These are phyloP conservation scores for Platanthera zijinensis DNA, from an alignment of 106 monocot species.

Conservation along the genomic window DNA sequence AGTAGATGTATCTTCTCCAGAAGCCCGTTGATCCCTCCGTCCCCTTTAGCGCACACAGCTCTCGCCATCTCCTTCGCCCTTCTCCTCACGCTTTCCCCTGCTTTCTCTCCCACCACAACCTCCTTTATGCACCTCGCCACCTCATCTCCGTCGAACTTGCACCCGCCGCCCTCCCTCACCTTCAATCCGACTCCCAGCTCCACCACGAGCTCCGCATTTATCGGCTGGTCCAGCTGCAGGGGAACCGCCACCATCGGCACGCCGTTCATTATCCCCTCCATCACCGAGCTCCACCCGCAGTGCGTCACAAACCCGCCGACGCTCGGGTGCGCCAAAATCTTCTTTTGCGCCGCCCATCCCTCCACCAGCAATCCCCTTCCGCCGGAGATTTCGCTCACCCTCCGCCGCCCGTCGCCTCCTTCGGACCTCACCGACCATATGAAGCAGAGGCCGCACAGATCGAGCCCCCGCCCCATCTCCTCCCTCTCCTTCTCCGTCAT, in stretches of 20 bases:
- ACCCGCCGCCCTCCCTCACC: constrained; percentile 11
- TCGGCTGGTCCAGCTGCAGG: constrained; percentile 52
- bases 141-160: constrained; percentile 25
- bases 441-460: constrained; percentile 36
- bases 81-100: constrained; percentile 19
- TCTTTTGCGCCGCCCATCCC: constrained; percentile 63
- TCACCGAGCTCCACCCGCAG: constrained; percentile 58
- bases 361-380: constrained; percentile 31
- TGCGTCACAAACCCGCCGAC: constrained; percentile 47
- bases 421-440: constrained; percentile 52
- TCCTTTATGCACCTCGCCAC: constrained; percentile 21
- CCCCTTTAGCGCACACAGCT: constrained; percentile 11
- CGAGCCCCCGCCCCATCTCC: constrained; percentile 43
- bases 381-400: constrained; percentile 15
- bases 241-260: constrained; percentile 47
- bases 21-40: constrained; percentile 12
- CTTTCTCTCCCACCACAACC: constrained; percentile 11
- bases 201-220: constrained; percentile 33
- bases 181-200: constrained; percentile 40
- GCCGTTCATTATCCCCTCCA: constrained; percentile 41
- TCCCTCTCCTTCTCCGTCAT: constrained; percentile 41
- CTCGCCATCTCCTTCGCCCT: constrained; percentile 28
- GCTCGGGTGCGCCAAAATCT: constrained; percentile 36
- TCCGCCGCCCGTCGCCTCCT: background rate
- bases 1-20: background rate